Percentiles rank a stretch among this genome's conserved stretches.
phyloP scores from a whole-genome alignment of 306 rosid genomes.

The Cucurbita moschata region DNA sequence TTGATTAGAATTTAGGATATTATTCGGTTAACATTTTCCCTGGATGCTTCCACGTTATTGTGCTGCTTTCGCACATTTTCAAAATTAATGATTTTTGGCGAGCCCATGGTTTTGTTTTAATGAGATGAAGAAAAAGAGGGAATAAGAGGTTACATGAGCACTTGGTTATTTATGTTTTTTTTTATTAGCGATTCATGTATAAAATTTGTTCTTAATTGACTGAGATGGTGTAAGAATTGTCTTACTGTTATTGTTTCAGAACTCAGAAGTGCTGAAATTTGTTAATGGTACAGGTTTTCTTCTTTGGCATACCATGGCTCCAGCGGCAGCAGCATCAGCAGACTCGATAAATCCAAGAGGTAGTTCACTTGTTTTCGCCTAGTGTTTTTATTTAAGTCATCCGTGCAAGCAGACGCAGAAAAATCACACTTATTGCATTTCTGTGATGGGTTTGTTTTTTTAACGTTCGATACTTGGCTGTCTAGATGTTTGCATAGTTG shows the following conservation, averaged over 20 bases:
- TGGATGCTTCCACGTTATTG: neutral
- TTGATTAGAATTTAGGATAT: neutral
- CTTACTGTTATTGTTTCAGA: no score
- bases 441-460: neutral
- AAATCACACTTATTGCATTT: neutral
- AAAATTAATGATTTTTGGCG: neutral
- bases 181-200: neutral
- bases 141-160: neutral
- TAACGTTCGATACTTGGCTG: constrained; percentile 3
- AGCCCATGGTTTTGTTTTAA: neutral
- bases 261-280: no score
- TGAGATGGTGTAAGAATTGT: no score
- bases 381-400: neutral
- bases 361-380: constrained; percentile 11
- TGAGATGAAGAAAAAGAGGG: neutral
- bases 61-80: neutral
- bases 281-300: neutral
- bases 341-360: constrained; percentile 73
- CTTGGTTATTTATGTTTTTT: neutral
- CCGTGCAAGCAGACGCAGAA: neutral
- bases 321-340: constrained; percentile 33
- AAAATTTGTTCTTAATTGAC: neutral
- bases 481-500: constrained; percentile 92
- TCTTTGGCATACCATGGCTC: constrained; percentile 36
- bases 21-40: neutral